Conservation (phyloP, 2,329 filamentous ascomycete species). For the Fusarium concolor region DNA sequence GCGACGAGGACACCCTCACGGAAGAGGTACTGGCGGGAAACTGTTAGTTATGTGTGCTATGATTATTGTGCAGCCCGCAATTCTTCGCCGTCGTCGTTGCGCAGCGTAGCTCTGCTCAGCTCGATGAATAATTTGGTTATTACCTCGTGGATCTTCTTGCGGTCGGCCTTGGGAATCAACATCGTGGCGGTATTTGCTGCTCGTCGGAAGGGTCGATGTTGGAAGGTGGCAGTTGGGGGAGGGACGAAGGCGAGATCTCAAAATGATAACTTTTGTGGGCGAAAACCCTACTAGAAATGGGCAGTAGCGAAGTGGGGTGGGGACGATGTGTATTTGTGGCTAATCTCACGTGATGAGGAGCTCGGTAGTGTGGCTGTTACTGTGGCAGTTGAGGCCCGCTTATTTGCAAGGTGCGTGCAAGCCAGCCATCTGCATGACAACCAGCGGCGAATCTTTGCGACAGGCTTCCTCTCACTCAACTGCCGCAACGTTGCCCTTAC, state of each 20-base stretch:
- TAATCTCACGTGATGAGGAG: constrained; percentile 51
- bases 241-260: constrained; percentile 52
- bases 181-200: constrained; percentile 70
- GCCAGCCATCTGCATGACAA: constrained; percentile 4
- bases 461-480: neutral
- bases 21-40: constrained; percentile 84
- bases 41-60: constrained; percentile 41
- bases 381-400: constrained; percentile 22
- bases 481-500: neutral
- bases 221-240: constrained; percentile 56
- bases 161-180: constrained; percentile 99
- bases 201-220: constrained; percentile 62
- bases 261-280: constrained; percentile 61
- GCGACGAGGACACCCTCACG: constrained; percentile 93
- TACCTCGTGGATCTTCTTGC: constrained; percentile 99
- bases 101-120: neutral
- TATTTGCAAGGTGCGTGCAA: constrained; percentile 7
- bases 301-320: constrained; percentile 51
- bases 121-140: constrained; percentile 12
- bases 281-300: constrained; percentile 57
- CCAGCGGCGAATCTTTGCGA: constrained; percentile 22
- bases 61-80: constrained; percentile 34
- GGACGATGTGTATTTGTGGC: constrained; percentile 43
- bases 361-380: constrained; percentile 29
- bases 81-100: constrained; percentile 20